Evolutionary conservation across 2,329 filamentous ascomycete genomes (phyloP), one percentile per base, ranked within the genome.

Genomic region (Taxawa tesnikishii): DNA sequence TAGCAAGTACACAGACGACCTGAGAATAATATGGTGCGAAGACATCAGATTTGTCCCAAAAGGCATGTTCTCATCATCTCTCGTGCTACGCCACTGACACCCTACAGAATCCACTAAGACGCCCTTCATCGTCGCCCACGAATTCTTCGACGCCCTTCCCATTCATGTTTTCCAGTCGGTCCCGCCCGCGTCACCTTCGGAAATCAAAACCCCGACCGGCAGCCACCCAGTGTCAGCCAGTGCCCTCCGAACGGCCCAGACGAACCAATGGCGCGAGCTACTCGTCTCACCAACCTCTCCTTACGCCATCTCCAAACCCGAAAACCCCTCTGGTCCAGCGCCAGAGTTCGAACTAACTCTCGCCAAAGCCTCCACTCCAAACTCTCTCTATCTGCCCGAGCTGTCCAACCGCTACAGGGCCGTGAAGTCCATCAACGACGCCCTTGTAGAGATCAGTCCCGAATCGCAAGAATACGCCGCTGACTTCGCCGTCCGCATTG

Each of bases 141-240:
- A 98, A 54, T 96, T 98, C 66, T 98, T 98, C 60, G 90, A 98
- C 46, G 90, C 90, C 3, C 75, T 98, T 1, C 90, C 90, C 19
- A 94, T 98, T 45, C 87, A 98, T 55, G 78, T 83, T 38, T 98
- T 98, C 54, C 80, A 96, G 55, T 79, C 83, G 10, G 68, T 88
- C 31, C 50, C 40, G 40, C 40, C 50, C 12, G 43, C 42, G 34
- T 49, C 32, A 58, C 31, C 36, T n/a, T n/a, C 28, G 15, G 49
- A 58, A 4, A 53, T 57, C 43, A 47, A 66, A n/a, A 61, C 61
- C 23, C 64, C 67, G 30, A 59, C 56, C 46, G 62, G 59, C 7
- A 56, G 63, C 2, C 68, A 65, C 15, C 8, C 19, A 8, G 8
- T 23, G 19, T 62, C 65, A 47, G 26, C 45, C 49, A 49, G 36